These are phyloP conservation scores for Hymenoscyphus albidus DNA, from an alignment of 2,329 filamentous ascomycete species.

Conservation along the genomic window DNA sequence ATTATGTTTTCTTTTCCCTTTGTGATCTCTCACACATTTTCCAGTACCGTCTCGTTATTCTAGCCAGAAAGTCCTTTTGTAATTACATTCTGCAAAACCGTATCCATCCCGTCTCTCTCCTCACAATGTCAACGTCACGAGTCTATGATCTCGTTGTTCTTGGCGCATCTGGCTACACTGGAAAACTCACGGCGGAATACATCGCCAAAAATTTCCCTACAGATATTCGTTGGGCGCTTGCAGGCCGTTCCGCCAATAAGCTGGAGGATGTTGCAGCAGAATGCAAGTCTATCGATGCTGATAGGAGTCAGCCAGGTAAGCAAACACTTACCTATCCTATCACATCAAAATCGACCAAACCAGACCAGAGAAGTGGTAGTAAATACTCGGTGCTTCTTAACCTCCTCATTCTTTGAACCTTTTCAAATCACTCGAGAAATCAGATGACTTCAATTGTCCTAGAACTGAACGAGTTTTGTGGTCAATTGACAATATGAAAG, in stretches of 20 bases:
- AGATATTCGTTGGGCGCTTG: conserved; percentile 81
- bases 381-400: no score
- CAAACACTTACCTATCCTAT: not conserved
- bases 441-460: no score
- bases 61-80: not conserved
- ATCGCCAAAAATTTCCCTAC: conserved; percentile 68
- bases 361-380: no score
- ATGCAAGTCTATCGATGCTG: conserved; percentile 61
- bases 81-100: not conserved
- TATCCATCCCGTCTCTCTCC: not conserved
- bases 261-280: conserved; percentile 65
- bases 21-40: not conserved
- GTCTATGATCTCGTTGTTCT: conserved; percentile 64
- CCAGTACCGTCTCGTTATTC: not conserved
- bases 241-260: conserved; percentile 75
- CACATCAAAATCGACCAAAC: not conserved
- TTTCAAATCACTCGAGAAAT: no score
- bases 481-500: no score
- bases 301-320: conserved; percentile 68
- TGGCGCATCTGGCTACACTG: conserved; percentile 78
- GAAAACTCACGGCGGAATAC: conserved; percentile 70
- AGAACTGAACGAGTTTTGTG: no score
- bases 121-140: conserved; percentile 24
- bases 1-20: not conserved
- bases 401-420: no score